phyloP scores from a whole-genome alignment of 805 yeast species.

The Candida silvicultrix region DNA sequence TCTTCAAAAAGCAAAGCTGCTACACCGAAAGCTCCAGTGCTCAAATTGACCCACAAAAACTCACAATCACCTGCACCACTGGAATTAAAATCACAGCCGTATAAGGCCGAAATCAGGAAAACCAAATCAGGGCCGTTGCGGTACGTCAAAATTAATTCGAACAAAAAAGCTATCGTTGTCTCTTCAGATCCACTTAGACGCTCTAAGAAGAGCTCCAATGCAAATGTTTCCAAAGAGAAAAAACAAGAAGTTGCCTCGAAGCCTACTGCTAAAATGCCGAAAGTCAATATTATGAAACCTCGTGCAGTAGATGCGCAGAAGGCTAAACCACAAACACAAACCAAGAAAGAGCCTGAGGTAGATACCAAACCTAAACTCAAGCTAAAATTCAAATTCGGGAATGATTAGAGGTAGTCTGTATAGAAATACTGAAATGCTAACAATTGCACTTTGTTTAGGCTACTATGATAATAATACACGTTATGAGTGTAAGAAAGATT shows the following conservation, averaged over 20 bases:
- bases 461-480: too few species aligned
- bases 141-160: conserved; percentile 34
- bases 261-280: neutral
- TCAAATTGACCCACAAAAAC: neutral
- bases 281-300: neutral
- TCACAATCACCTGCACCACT: neutral
- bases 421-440: too few species aligned
- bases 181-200: conserved; percentile 36
- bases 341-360: neutral
- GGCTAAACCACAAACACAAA: neutral
- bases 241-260: neutral
- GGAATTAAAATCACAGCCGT: neutral
- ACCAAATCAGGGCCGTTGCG: conserved; percentile 26
- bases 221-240: neutral
- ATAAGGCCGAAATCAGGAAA: conserved; percentile 15
- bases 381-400: conserved; percentile 9
- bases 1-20: neutral
- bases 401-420: neutral
- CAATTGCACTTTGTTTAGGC: too few species aligned
- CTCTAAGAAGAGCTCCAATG: conserved; percentile 7
- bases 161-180: conserved; percentile 28
- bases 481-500: too few species aligned
- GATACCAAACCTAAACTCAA: conserved; percentile 3
- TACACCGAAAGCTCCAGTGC: conserved; percentile 1
- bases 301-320: neutral